Evolutionary conservation across 305 asterid genomes (phyloP), one percentile per base, ranked within the genome.

Genomic region (Plantago coronopus): DNA sequence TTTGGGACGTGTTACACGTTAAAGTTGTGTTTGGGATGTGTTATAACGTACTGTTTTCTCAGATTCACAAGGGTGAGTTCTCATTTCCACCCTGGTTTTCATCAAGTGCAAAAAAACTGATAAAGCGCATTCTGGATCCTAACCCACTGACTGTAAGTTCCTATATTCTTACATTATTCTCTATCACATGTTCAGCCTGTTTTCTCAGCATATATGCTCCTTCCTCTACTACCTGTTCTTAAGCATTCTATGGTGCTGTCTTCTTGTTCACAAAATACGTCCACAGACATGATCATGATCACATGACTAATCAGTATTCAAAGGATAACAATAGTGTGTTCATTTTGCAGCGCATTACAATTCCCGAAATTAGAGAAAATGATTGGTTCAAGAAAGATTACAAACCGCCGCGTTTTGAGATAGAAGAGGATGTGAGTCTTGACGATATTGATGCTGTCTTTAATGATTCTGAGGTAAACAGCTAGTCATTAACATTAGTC

Each of bases 351-450:
- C 72, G 94, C 59, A 82, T 87, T 25, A 79, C 75, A 45, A 79
- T 84, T 65, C 71, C 88, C n/a, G 80, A 87, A 71, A 84, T 87
- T 67, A 75, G 82, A 62, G 85, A 71, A 73, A 73, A 87, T 69
- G 83, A 81, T 7, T 87, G 95, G 95, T 87, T 87, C 75, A 81
- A 80, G 78, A 81, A 77, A 79, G 88, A 80, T 64, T 84, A 83
- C 74, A 61, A 78, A 74, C 89, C 85, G 57, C 78, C 91, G 19
- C 72, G 57, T n/a, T 88, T 88, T 81, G 79, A 78, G 69, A 77
- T 71, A 72, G 89, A 83, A 38, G 89, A 81, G 69, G 83, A 69
- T 63, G 87, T 83, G 64, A 81, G 57, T 76, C 89, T 85, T 72
- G 87, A 83, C 31, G 96, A 87, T 62, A 66, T 87, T 40, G 86